Evolutionary conservation across 768 basidiomycete species (phyloP).

Genomic region (Russula foetens): DNA sequence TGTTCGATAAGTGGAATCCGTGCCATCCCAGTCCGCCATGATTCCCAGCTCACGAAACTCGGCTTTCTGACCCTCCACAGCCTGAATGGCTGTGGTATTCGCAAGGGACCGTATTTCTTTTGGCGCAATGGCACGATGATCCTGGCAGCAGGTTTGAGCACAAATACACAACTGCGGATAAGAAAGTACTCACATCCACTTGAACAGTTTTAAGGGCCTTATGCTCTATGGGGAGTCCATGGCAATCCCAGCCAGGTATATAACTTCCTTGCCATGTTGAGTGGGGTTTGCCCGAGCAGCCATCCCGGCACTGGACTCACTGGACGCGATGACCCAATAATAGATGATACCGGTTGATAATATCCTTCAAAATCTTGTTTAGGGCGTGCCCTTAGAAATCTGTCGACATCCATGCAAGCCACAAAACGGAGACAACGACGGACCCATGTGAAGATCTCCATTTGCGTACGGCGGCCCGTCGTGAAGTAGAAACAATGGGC

Average conservation of each 20-base stretch:
- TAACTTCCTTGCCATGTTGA: constrained; percentile 46
- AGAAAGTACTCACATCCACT: constrained; percentile 34
- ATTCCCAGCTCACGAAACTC: constrained; percentile 80
- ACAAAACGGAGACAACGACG: constrained; percentile 11
- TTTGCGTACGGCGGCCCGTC: constrained; percentile 99
- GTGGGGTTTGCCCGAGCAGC: neutral
- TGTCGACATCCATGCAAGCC: neutral
- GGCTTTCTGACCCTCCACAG: constrained; percentile 64
- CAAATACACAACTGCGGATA: neutral
- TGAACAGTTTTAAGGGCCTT: constrained; percentile 77
- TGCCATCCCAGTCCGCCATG: constrained; percentile 82
- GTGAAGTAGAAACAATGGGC: constrained; percentile 76
- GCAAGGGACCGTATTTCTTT: constrained; percentile 63
- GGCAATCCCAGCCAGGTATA: constrained; percentile 96
- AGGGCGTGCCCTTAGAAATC: constrained; percentile 71
- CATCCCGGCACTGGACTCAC: constrained; percentile 38
- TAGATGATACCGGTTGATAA: constrained; percentile 85
- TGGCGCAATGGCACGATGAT: constrained; percentile 48
- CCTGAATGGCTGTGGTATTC: constrained; percentile 57
- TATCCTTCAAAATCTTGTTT: constrained; percentile 95
- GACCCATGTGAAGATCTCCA: constrained; percentile 92
- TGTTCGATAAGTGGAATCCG: constrained; percentile 69
- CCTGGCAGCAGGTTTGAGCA: constrained; percentile 30
- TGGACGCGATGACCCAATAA: constrained; percentile 70
- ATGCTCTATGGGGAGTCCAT: constrained; percentile 94